Conservation (phyloP, 495 filamentous ascomycete genomes). For the Thermothielavioides terrestris region DNA sequence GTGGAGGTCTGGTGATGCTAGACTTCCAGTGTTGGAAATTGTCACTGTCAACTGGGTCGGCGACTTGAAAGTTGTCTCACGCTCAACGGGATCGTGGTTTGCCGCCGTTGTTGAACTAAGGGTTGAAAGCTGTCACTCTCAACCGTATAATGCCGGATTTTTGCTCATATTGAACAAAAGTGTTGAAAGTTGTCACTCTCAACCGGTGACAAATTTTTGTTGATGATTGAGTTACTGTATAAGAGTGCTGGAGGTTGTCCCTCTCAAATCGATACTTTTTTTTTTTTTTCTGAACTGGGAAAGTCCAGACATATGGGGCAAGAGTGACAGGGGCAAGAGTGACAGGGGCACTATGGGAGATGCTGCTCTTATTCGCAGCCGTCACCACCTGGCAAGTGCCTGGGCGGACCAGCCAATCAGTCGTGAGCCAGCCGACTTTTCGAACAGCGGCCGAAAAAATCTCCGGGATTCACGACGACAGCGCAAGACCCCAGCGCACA, state of each 20-base stretch:
- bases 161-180: background rate
- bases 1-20: constrained; percentile 11
- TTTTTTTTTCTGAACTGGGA: constrained; percentile 25
- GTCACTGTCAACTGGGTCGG: too few relatives aligned
- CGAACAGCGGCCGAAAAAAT: constrained; percentile 22
- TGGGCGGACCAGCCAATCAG: constrained; percentile 16
- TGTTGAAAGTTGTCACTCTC: background rate
- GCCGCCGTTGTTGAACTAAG: too few relatives aligned
- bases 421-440: constrained; percentile 17
- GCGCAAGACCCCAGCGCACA: constrained; percentile 13
- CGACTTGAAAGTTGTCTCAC: too few relatives aligned
- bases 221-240: too few relatives aligned
- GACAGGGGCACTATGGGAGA: too few relatives aligned
- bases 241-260: constrained; percentile 1
- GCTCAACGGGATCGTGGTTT: too few relatives aligned
- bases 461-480: constrained; percentile 15
- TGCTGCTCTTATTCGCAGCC: constrained; percentile 16
- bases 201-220: too few relatives aligned
- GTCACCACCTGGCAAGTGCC: constrained; percentile 1
- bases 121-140: too few relatives aligned
- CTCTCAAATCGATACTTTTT: constrained; percentile 26
- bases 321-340: constrained; percentile 6
- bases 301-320: constrained; percentile 23
- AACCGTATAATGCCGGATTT: background rate
- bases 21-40: background rate